Base-by-base conservation (phyloP, 129 eudicot genomes). In the Pseudognaphalium luteoalbum region DNA sequence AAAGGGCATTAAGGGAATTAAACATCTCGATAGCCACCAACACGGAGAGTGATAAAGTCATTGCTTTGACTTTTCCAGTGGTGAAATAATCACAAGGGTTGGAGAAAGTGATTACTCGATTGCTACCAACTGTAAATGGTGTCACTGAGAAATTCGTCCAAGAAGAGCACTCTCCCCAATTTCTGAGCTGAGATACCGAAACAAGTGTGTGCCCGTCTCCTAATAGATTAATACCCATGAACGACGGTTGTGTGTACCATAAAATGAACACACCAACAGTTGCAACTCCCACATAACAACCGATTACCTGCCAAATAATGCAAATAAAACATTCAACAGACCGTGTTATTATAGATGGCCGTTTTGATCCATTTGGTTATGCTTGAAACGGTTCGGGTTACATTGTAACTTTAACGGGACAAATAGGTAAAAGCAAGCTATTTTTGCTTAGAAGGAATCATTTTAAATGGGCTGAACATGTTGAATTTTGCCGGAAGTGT, bases 201-300 rank as follows among this genome's bases (percentile, higher is more conserved):
- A 92, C 90, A 21, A 92, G 91, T 64, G 91, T 87, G 78, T 89
- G 97, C 39, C 97, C 96, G 30, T 92, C 97, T 30, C 76, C 68
- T 22, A 61, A 25, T 21, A 88, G 96, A 76, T 88, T 54, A 70
- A 92, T 89, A 21, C 97, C 97, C 56, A 92, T 41, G 83, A 89
- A 87, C 5, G 97, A 84, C 16, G 96, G 80, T 14, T 78, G 91
- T 22, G 96, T 92, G 86, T 87, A 92, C 97, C 97, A 92, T 70
- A 92, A 15, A 5, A 92, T 70, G 51, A 92, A 89, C 16, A 92
- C 72, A 60, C 97, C 97, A 29, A 89, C 96, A 71, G 97, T 92
- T 22, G 97, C 97, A 58, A 89, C 37, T 28, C 97, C 96, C 60
- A 92, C 97, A 66, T 92, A 92, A 66, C 90, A 82, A 60, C 97